These are phyloP conservation scores for Plasmopara halstedii DNA, from an alignment of 352 stramenopile genomes.

Conservation along the genomic window DNA sequence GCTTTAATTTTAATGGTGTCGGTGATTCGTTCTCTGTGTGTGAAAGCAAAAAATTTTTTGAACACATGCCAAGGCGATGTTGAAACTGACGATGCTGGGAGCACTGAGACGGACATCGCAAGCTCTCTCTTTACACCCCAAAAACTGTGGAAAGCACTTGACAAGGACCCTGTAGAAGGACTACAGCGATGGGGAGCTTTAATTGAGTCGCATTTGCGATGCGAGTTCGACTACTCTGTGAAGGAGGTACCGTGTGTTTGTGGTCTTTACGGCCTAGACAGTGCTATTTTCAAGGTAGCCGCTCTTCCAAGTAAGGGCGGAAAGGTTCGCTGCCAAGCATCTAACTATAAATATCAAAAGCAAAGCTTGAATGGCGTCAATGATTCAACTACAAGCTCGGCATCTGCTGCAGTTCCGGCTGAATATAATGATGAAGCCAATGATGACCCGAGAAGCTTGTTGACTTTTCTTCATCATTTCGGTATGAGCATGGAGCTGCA, in stretches of 20 bases:
- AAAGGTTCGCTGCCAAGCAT: constrained; percentile 2
- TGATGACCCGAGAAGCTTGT: constrained; percentile 16
- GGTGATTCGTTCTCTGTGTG: constrained; percentile 66
- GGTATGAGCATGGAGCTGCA: constrained; percentile 49
- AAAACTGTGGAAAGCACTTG: constrained; percentile 67
- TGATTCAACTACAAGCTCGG: neutral
- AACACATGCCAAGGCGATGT: constrained; percentile 23
- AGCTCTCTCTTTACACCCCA: constrained; percentile 73
- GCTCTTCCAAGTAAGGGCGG: constrained; percentile 11
- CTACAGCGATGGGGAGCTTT: constrained; percentile 72
- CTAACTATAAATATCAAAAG: neutral
- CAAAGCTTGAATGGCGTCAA: neutral
- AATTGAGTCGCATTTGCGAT: constrained; percentile 74
- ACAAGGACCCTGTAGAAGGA: constrained; percentile 56
- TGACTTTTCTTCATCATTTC: constrained; percentile 34
- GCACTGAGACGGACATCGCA: constrained; percentile 46
- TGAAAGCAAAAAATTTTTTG: constrained; percentile 51
- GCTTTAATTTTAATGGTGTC: constrained; percentile 77
- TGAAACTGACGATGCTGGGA: constrained; percentile 13
- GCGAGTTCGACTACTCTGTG: constrained; percentile 75
- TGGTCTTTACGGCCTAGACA: constrained; percentile 63
- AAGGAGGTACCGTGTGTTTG: constrained; percentile 63
- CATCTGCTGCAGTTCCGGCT: neutral
- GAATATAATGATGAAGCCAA: neutral
- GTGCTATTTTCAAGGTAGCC: constrained; percentile 31